Conservation (phyloP, 2,329 filamentous ascomycete genomes). For the Cytospora leucostoma region DNA sequence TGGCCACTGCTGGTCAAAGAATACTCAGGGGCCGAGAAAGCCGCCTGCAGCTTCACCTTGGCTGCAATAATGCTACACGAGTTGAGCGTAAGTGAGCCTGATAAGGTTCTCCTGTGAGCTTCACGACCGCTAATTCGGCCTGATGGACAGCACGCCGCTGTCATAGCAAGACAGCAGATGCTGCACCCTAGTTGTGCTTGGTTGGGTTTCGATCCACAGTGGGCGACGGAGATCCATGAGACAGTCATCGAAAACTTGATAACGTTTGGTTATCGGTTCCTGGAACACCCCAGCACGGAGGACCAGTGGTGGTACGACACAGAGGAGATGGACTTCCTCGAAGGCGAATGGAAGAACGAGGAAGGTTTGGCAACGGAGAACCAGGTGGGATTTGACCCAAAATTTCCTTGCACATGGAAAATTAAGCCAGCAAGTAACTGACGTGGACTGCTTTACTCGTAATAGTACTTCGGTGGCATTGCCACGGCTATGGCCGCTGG, state of each 20-base stretch:
- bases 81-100: constrained; percentile 11
- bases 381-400: constrained; percentile 5
- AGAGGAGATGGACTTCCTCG: background rate
- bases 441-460: background rate
- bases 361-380: constrained; percentile 26
- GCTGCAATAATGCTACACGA: constrained; percentile 24
- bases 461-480: constrained; percentile 8
- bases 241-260: background rate
- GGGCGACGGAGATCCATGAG: background rate
- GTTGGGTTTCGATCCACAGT: constrained; percentile 10
- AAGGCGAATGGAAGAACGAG: background rate
- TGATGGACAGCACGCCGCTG: constrained; percentile 14
- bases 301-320: background rate
- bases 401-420: background rate
- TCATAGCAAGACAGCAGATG: background rate
- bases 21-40: constrained; percentile 25
- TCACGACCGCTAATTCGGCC: background rate
- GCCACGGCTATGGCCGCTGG: background rate
- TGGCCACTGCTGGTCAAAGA: constrained; percentile 24
- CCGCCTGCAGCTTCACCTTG: constrained; percentile 14
- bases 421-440: background rate
- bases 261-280: constrained; percentile 9
- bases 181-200: background rate
- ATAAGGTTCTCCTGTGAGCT: background rate
- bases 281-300: background rate